phyloP scores from a whole-genome alignment of 805 yeast species.

The Candida rishiriensis region DNA sequence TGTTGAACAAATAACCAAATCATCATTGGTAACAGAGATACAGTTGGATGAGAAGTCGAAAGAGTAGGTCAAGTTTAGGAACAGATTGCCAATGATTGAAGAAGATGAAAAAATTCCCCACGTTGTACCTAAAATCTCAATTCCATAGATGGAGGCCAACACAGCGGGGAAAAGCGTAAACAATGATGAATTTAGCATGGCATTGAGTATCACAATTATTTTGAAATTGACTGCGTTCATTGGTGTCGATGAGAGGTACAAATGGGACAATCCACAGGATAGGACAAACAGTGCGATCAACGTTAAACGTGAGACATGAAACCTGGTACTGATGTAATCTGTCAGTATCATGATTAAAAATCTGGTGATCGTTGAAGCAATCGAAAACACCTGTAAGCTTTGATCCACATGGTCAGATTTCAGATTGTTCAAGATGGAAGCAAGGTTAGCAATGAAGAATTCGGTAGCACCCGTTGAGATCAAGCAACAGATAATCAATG shows the following conservation, averaged over 20 bases:
- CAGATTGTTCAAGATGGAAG: slow-evolving; percentile 33
- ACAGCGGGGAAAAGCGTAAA: slow-evolving; percentile 86
- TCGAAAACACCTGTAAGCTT: slow-evolving; percentile 34
- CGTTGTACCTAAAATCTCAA: slow-evolving; percentile 82
- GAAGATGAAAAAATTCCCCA: slow-evolving; percentile 90
- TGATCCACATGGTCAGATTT: slow-evolving; percentile 16
- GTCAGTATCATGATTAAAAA: slow-evolving; percentile 62
- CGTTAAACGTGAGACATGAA: slow-evolving; percentile 25
- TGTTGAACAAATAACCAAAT: slow-evolving; percentile 31
- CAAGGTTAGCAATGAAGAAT: slow-evolving; percentile 80
- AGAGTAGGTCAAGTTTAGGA: slow-evolving; percentile 67
- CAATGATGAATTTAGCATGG: slow-evolving; percentile 59
- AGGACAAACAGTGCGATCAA: slow-evolving; percentile 22
- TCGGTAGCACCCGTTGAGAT: slow-evolving; percentile 80
- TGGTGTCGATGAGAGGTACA: slow-evolving; percentile 27
- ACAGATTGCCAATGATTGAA: slow-evolving; percentile 40
- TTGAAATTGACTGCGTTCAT: slow-evolving; percentile 16
- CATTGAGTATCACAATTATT: slow-evolving; percentile 22
- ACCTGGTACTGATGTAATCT: slow-evolving; percentile 46
- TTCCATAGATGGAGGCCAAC: slow-evolving; percentile 81
- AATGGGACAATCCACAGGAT: slow-evolving; percentile 24
- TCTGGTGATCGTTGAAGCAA: slow-evolving; percentile 67
- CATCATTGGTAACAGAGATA: slow-evolving; percentile 9
- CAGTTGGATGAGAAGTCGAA: slow-evolving; percentile 48
- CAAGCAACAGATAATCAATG: slow-evolving; percentile 58